A percentile compares a stretch with the other conserved stretches of the same genome.
phyloP scores from a whole-genome alignment of 2,329 filamentous ascomycete species.

The Tolypocladium sp. region DNA sequence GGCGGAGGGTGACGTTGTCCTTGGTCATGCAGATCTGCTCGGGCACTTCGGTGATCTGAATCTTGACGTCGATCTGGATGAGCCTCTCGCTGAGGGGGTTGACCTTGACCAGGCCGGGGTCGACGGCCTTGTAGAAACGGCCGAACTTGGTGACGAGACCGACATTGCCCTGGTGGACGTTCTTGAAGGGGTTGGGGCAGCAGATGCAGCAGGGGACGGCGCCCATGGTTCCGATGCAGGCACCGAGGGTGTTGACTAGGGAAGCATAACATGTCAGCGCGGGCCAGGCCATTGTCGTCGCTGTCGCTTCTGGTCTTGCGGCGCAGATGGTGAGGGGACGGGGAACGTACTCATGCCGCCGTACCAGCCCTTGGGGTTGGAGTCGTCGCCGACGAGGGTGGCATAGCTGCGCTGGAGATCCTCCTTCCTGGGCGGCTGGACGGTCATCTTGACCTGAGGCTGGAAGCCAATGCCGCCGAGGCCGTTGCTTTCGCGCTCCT shows the following conservation, averaged over 20 bases:
- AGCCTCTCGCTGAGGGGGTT: slow-evolving; percentile 89
- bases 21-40: slow-evolving; percentile 99
- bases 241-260: slow-evolving; percentile 63
- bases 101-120: slow-evolving; percentile 93
- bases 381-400: slow-evolving; percentile 52
- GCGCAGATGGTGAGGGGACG: background rate
- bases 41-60: slow-evolving; percentile 95
- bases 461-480: slow-evolving; percentile 33
- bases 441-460: slow-evolving; percentile 49
- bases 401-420: slow-evolving; percentile 83
- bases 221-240: slow-evolving; percentile 66
- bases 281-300: background rate
- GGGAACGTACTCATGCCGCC: slow-evolving; percentile 66
- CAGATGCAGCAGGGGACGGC: slow-evolving; percentile 85
- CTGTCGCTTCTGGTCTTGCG: background rate
- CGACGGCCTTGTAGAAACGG: slow-evolving; percentile 87
- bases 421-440: slow-evolving; percentile 71
- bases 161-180: slow-evolving; percentile 85
- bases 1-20: slow-evolving; percentile 89
- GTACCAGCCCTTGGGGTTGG: slow-evolving; percentile 77
- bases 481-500: slow-evolving; percentile 1
- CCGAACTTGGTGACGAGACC: slow-evolving; percentile 95
- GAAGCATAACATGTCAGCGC: background rate
- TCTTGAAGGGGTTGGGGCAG: slow-evolving; percentile 95
- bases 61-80: slow-evolving; percentile 95